Base-by-base conservation (phyloP, 164 flowering plant species). In the Stephania yunnanensis region DNA sequence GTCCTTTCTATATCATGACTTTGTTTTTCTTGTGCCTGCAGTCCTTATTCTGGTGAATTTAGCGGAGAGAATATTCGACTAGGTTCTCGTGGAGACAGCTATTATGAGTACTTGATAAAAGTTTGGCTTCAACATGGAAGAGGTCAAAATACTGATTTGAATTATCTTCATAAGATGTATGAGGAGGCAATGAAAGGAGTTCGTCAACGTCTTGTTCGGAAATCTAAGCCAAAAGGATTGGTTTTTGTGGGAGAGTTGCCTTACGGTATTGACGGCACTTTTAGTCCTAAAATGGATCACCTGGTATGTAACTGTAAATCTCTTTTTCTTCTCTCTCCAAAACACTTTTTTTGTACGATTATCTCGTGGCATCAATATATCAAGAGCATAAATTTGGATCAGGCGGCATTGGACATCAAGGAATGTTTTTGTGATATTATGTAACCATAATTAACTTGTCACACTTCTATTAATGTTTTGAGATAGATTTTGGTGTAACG, bases 71-170 rank as follows among this genome's bases (percentile, higher is more conserved):
- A 91, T 85, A 92, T 96, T 76, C 83, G 99, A 69, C 86, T 96
- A 55, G 99, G 99, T 78, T 96, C 99, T 79, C 97, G 97, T 75
- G 99, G 99, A 80, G 99, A 96, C 80, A 94, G 98, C 85, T 96
- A 96, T 78, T 96, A 94, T 83, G 99, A 96, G 84, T 96, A 96
- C 80, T 87, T 96, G 72, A 75, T 96, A 11, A 96, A 94, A 88
- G 93, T 96, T 36, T 94, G 97, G 99, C 94, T 96, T 85, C 99
- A 93, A 84, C 87, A 85, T 65, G 86, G 89, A 79, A 69, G 78
- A 44, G 63, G 69, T 75, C 85, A 53, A 72, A 81, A 78, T 79
- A 70, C 73, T 80, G 85, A 89, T 79, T 65, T 82, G 64, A 83
- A 85, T n/a, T 94, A 91, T 78, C 86, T 95, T 72, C 71, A 88